These are phyloP conservation scores for Trichoderma asperelloides DNA, from an alignment of 495 filamentous ascomycete species.

Conservation along the genomic window DNA sequence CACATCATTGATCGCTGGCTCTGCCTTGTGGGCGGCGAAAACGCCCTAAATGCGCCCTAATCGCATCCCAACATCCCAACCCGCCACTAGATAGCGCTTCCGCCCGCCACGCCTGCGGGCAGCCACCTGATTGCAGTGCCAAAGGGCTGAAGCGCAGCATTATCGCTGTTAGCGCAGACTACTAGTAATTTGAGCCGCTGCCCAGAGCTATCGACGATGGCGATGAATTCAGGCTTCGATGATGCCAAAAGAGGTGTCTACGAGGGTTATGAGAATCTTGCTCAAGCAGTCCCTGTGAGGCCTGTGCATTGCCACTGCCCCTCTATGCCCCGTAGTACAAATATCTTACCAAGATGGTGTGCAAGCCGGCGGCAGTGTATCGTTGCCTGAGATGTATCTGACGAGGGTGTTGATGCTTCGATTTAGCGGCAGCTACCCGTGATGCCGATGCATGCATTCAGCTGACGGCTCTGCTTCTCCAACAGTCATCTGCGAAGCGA, in stretches of 20 bases:
- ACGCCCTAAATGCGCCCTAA: not conserved
- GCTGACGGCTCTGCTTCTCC: too few species aligned
- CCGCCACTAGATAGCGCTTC: not conserved
- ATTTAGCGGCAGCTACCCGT: not conserved
- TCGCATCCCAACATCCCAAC: not conserved
- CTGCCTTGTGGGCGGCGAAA: not conserved
- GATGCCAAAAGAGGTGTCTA: not conserved
- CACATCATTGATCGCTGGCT: not conserved
- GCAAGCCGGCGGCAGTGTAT: not conserved
- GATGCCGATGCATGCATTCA: not conserved
- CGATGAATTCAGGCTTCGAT: not conserved
- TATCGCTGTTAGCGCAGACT: not conserved
- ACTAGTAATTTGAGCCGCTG: not conserved
- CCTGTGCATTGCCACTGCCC: too few species aligned
- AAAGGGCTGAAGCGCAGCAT: not conserved
- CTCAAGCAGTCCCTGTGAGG: too few species aligned
- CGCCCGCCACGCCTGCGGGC: not conserved
- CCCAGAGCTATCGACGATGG: not conserved
- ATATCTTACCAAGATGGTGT: too few species aligned
- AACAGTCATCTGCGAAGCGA: too few species aligned
- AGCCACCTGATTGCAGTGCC: not conserved
- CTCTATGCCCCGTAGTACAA: too few species aligned
- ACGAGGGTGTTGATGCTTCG: not conserved
- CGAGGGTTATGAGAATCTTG: not conserved
- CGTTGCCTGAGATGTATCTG: not conserved